phyloP scores from a whole-genome alignment of 2,329 filamentous ascomycete species.

The Phoma herbarum region DNA sequence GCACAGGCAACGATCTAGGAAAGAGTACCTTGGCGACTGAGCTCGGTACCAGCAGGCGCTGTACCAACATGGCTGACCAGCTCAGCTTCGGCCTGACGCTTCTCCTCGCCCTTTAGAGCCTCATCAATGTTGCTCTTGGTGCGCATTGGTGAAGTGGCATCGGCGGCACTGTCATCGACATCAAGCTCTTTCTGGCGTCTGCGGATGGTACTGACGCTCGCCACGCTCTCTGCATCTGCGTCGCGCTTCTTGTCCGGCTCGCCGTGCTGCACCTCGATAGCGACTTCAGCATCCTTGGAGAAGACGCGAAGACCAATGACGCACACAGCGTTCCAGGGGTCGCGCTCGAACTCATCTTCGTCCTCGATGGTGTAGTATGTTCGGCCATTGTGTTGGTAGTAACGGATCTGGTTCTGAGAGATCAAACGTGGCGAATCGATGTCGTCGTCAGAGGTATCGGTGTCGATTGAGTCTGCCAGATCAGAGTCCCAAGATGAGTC shows the following conservation, averaged over 20 bases:
- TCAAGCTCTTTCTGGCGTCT: constrained; percentile 50
- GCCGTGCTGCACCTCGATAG: constrained; percentile 60
- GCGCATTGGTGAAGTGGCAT: constrained; percentile 50
- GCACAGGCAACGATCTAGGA: constrained; percentile 20
- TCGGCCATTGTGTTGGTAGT: constrained; percentile 28
- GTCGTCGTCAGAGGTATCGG: constrained; percentile 38
- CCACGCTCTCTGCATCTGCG: constrained; percentile 37
- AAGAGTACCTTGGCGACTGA: constrained; percentile 40
- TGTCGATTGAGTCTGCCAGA: constrained; percentile 48
- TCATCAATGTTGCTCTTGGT: constrained; percentile 42
- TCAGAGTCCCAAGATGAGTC: constrained; percentile 54
- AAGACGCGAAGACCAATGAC: constrained; percentile 68
- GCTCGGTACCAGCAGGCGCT: constrained; percentile 43
- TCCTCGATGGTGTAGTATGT: constrained; percentile 44
- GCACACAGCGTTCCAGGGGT: constrained; percentile 69
- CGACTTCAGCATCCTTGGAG: constrained; percentile 60
- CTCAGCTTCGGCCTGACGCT: constrained; percentile 24
- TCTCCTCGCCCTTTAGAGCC: constrained; percentile 31
- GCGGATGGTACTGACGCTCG: constrained; percentile 24
- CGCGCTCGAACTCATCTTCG: constrained; percentile 56
- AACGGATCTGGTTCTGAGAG: constrained; percentile 22
- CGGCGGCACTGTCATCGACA: constrained; percentile 53
- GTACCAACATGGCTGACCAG: constrained; percentile 36
- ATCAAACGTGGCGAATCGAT: constrained; percentile 20
- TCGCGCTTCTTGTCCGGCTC: constrained; percentile 37